These are phyloP conservation scores for Fusarium xylarioides DNA, from an alignment of 2,329 filamentous ascomycete genomes.

Conservation along the genomic window DNA sequence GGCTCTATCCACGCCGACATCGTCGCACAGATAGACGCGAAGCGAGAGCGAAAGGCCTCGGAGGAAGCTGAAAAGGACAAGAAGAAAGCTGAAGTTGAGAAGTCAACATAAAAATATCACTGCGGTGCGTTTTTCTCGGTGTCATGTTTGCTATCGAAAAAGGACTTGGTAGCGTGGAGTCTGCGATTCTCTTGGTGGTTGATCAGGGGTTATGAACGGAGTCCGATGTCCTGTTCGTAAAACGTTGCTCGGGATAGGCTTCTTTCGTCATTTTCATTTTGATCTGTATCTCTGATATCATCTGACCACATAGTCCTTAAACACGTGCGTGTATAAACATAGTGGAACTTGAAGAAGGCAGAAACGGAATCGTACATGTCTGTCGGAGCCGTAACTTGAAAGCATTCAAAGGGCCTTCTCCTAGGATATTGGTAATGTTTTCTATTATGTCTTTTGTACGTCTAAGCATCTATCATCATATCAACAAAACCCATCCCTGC, in stretches of 20 bases:
- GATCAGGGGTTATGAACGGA: too few relatives aligned
- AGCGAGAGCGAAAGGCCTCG: slow-evolving; percentile 5
- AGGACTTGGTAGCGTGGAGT: background rate
- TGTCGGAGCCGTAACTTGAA: background rate
- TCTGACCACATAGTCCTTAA: background rate
- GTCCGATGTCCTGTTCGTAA: too few relatives aligned
- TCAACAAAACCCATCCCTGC: background rate
- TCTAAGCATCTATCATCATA: slow-evolving; percentile 28
- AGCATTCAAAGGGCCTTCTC: background rate
- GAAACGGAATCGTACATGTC: background rate
- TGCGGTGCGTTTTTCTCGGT: background rate
- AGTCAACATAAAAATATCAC: background rate
- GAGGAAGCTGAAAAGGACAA: background rate
- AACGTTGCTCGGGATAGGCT: background rate
- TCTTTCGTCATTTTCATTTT: background rate
- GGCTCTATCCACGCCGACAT: slow-evolving; percentile 41
- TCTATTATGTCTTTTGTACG: slow-evolving; percentile 9
- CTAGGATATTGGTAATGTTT: background rate
- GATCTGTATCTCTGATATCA: background rate
- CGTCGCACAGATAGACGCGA: slow-evolving; percentile 34
- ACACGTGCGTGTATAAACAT: background rate
- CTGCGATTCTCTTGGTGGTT: background rate
- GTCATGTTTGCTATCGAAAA: too few relatives aligned
- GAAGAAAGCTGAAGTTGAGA: background rate
- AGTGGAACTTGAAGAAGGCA: background rate